phyloP scores from a whole-genome alignment of 2,329 filamentous ascomycete genomes.

The Phyllosticta citrichinensis region DNA sequence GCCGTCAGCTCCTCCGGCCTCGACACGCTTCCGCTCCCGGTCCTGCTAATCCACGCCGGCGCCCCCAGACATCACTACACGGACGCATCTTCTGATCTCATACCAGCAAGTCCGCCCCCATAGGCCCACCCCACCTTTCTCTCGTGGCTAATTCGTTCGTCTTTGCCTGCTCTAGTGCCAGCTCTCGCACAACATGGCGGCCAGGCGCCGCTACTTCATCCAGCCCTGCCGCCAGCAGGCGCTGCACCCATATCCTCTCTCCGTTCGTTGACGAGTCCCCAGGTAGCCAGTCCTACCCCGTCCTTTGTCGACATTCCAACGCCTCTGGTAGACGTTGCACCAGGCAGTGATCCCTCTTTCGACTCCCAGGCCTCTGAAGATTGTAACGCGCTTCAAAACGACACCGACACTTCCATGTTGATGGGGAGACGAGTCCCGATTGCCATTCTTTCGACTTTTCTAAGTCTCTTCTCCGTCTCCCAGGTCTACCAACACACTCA shows the following conservation, averaged over 20 bases:
- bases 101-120: constrained; percentile 1
- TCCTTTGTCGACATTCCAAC: constrained; percentile 8
- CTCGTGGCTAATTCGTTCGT: constrained; percentile 3
- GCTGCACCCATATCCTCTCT: not conserved
- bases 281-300: constrained; percentile 4
- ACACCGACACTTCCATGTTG: constrained; percentile 21
- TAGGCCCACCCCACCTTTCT: not conserved
- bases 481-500: constrained; percentile 26
- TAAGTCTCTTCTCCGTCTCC: constrained; percentile 26
- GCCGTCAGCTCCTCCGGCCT: not conserved
- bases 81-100: not conserved
- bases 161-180: constrained; percentile 3
- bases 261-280: not conserved
- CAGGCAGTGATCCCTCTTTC: not conserved
- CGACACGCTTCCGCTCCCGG: not conserved
- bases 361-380: constrained; percentile 13
- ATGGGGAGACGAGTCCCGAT: constrained; percentile 25
- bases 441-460: constrained; percentile 25
- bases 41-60: not conserved
- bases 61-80: not conserved
- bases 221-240: not conserved
- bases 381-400: constrained; percentile 9
- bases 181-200: constrained; percentile 7
- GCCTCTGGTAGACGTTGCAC: constrained; percentile 10
- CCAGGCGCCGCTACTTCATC: constrained; percentile 11